Percentiles rank a stretch among this genome's conserved stretches.
These are phyloP conservation scores for Lithospermum erythrorhizon DNA, from an alignment of 257 asterid genomes.

Conservation along the genomic window DNA sequence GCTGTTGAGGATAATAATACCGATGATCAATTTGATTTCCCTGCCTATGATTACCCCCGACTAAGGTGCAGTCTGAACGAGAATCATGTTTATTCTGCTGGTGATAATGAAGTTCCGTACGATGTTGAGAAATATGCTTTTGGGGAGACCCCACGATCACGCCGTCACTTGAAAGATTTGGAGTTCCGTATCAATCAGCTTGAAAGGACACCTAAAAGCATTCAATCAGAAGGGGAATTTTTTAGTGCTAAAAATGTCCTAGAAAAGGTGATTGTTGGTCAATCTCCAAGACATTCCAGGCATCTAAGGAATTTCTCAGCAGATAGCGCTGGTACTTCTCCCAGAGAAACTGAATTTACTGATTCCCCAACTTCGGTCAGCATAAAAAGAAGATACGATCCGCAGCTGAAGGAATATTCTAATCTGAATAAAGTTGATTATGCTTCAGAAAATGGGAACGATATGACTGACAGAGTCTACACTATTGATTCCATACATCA, in stretches of 20 bases:
- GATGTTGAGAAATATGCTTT: constrained; percentile 13
- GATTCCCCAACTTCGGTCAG: constrained; percentile 54
- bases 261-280: constrained; percentile 66
- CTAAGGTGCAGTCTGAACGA: constrained; percentile 55
- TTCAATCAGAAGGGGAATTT: constrained; percentile 4
- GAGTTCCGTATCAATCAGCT: no score
- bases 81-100: constrained; percentile 32
- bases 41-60: constrained; percentile 60
- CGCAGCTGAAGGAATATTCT: constrained; percentile 36
- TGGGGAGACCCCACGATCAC: constrained; percentile 40
- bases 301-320: constrained; percentile 49
- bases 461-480: constrained; percentile 64
- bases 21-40: constrained; percentile 35
- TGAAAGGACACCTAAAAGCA: no score
- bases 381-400: constrained; percentile 39
- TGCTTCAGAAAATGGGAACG: constrained; percentile 57
- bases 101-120: constrained; percentile 36
- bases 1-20: constrained; percentile 28
- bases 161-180: no score
- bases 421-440: constrained; percentile 40
- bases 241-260: constrained; percentile 38
- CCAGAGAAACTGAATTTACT: constrained; percentile 39
- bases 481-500: constrained; percentile 76
- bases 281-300: constrained; percentile 54
- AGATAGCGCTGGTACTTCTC: constrained; percentile 42